Conservation (phyloP, 2,329 filamentous ascomycete genomes). For the Claviceps purpurea region DNA sequence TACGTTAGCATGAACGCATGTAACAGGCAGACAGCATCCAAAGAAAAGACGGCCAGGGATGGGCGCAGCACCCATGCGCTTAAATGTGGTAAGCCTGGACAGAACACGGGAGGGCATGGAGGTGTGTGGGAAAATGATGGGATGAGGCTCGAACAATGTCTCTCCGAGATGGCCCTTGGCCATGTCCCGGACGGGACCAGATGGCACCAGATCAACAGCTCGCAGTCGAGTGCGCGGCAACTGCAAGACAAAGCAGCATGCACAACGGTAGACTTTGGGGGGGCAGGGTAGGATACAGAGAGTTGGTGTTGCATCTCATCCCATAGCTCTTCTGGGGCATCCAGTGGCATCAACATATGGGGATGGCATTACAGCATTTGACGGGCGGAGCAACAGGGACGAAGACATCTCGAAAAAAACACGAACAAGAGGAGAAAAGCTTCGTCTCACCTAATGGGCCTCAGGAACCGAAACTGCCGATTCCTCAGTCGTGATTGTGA, state of each 20-base stretch:
- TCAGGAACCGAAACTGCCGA: background rate
- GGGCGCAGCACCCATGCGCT: background rate
- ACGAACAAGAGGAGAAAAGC: background rate
- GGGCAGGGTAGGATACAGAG: background rate
- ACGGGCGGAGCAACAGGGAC: background rate
- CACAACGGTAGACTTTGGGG: background rate
- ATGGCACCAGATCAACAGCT: background rate
- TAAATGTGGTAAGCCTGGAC: background rate
- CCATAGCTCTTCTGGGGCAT: background rate
- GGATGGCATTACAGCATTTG: too few species aligned
- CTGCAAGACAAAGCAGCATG: conserved; percentile 1
- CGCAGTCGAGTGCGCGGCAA: background rate
- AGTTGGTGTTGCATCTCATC: background rate
- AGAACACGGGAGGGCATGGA: background rate
- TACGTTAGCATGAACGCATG: conserved; percentile 3
- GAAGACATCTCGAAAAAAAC: background rate
- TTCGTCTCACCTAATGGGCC: background rate
- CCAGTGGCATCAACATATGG: background rate
- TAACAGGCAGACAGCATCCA: background rate
- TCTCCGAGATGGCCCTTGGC: background rate
- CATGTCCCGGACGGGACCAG: conserved; percentile 1
- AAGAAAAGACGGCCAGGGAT: conserved; percentile 2
- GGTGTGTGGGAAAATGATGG: background rate
- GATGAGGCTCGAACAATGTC: background rate
- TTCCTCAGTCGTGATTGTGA: background rate